Evolutionary conservation across 768 basidiomycete genomes (phyloP), one percentile per base, ranked within the genome.

Genomic region (Clavulina sp.): DNA sequence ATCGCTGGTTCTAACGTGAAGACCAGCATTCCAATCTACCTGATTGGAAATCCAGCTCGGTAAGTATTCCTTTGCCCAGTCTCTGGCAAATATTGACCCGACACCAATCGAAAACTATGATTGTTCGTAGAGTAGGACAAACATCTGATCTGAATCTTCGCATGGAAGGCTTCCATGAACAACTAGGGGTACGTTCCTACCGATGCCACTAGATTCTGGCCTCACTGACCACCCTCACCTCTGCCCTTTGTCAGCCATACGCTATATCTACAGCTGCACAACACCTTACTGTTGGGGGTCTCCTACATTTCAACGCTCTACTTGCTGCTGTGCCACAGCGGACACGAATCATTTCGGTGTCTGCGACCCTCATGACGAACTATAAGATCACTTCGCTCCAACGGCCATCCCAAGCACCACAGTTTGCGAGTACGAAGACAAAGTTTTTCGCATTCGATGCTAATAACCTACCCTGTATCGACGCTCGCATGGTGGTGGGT

Each of bases 241-340:
- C 13, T 26, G 13, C 13, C 13, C 13, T 13, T 1, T 28, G 26
- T n/a, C 24, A 56, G 47, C 58, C 58, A 19, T 57, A 59, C 47
- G 41, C 57, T 4, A 50, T 57, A 48, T 26, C 52, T 4, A 40
- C 56, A 21, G 53, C 53, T n/a, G 38, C 38, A 0, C 54, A 57
- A 28, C 51, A 56, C 47, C 46, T 56, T 23, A 59, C 57, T 52
- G 58, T 58, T 5, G 28, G 46, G 18, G 28, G 23, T 4, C 38
- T 48, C 51, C 16, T 49, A 32, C 30, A 23, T 26, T 19, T 51
- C 38, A 1, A 4, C 9, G 16, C 47, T 24, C 4, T 5, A 5
- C 49, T 54, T 46, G 55, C 28, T 50, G 52, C 33, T 34, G 44
- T 5, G 29, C 56, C 28, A 6, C 13, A 23, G 26, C 7, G 13